Evolutionary conservation across 805 yeast genomes (phyloP), one percentile per base, ranked within the genome.

Genomic region (Sugiyamaella chiloensis): DNA sequence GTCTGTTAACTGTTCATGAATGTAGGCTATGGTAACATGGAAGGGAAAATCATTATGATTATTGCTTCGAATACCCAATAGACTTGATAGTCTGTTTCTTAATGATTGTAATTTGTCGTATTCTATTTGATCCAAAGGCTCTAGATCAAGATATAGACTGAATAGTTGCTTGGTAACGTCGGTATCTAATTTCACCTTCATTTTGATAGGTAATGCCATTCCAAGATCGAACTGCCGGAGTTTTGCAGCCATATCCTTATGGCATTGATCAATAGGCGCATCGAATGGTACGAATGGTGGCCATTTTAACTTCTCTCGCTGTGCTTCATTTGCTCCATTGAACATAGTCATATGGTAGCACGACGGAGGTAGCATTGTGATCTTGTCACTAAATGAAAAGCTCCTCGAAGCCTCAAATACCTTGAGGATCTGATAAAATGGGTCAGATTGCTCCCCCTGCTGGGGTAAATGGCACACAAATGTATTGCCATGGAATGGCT

Each of bases 281-380:
- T 42, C 40, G 12, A 9, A 9, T 5, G 19, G 7, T 14, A 42
- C 35, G 9, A 19, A 19, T 11, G 16, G 24, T 7, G 46, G 46
- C 46, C 46, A 42, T 14, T 29, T 29, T 12, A 26, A 34, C 7
- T 34, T n/a, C 6, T 5, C 34, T 42, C 46, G 29, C 19, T 42
- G 40, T 3, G 35, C 29, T 21, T 29, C n/a, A 17, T 29, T 42
- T 7, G 46, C 40, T 5, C 46, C 46, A 17, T 30, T 14, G 14
- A 30, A 42, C 21, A 42, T 17, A 2, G 46, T 42, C 46, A 42
- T 42, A 42, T 42, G 46, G 29, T 42, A 42, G 35, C 46, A 30
- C 3, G 46, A 42, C 19, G 46, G 37, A 16, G 46, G 46, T 5
- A 42, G 34, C 46, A 42, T 42, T 3, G 46, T 42, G 11, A 42